Evolutionary conservation across 768 basidiomycete genomes (phyloP).

Genomic region (Ramaria rubella): DNA sequence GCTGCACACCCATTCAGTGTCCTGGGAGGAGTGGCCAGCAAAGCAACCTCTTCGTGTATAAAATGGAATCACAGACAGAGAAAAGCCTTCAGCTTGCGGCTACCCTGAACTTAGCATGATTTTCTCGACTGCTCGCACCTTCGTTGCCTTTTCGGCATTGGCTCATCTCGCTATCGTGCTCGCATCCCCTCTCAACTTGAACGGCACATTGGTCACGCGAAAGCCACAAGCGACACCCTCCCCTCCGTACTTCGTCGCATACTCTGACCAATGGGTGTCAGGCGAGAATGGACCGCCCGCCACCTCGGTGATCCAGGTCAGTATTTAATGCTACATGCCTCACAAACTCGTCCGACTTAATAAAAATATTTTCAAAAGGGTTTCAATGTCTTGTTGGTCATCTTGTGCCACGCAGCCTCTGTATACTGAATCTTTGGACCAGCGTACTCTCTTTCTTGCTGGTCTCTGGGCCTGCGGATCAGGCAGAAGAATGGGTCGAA

Average conservation of each 20-base stretch:
- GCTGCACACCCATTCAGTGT: too few species aligned
- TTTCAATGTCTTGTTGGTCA: slow-evolving; percentile 1
- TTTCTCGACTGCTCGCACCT: background rate
- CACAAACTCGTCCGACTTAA: too few species aligned
- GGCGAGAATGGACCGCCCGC: slow-evolving; percentile 11
- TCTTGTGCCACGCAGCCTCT: background rate
- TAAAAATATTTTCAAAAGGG: background rate
- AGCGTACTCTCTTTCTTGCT: slow-evolving; percentile 46
- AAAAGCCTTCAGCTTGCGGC: too few species aligned
- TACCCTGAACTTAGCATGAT: background rate
- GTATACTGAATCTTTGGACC: background rate
- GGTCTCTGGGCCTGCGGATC: slow-evolving; percentile 48
- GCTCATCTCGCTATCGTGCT: background rate
- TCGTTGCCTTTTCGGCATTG: background rate
- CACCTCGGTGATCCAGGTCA: slow-evolving; percentile 3
- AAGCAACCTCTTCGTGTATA: too few species aligned
- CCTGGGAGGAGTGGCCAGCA: too few species aligned
- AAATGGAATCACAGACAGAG: too few species aligned
- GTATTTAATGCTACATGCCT: background rate
- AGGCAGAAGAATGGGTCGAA: slow-evolving; percentile 49
- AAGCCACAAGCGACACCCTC: background rate
- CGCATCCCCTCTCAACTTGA: background rate
- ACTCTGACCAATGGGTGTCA: slow-evolving; percentile 8
- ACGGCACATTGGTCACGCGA: background rate
- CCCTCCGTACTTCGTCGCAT: slow-evolving; percentile 8